phyloP scores from a whole-genome alignment of 345 rosid species.

The Raphanus raphanistrum region DNA sequence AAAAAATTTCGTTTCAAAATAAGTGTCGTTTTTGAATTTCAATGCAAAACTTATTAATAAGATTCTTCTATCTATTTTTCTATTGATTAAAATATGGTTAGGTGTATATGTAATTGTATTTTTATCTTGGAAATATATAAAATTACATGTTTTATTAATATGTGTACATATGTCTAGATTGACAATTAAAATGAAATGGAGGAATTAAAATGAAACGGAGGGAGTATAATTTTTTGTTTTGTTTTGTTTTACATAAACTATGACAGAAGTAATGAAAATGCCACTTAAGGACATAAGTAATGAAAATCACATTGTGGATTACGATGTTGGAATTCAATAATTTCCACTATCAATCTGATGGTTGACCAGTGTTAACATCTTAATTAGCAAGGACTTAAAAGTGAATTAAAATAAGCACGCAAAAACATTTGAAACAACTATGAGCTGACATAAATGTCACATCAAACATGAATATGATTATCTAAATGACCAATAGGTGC shows the following conservation, averaged over 20 bases:
- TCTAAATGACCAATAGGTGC: slow-evolving; percentile 8
- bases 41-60: too few relatives aligned
- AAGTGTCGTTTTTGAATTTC: too few relatives aligned
- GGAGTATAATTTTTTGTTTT: too few relatives aligned
- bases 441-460: slow-evolving; percentile 28
- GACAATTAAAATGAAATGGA: too few relatives aligned
- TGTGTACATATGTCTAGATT: too few relatives aligned
- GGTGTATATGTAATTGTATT: too few relatives aligned
- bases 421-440: not conserved
- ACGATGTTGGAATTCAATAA: not conserved
- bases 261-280: not conserved
- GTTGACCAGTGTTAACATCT: not conserved
- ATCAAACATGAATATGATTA: slow-evolving; percentile 14
- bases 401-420: not conserved
- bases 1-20: too few relatives aligned
- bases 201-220: too few relatives aligned
- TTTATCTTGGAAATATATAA: too few relatives aligned
- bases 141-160: too few relatives aligned
- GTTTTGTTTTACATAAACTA: not conserved
- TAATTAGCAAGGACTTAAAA: not conserved
- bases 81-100: too few relatives aligned
- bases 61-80: too few relatives aligned
- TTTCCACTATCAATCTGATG: not conserved
- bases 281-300: not conserved
- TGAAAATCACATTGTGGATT: not conserved